Base-by-base conservation (phyloP, 2,329 filamentous ascomycete genomes). In the Cordyceps javanica region DNA sequence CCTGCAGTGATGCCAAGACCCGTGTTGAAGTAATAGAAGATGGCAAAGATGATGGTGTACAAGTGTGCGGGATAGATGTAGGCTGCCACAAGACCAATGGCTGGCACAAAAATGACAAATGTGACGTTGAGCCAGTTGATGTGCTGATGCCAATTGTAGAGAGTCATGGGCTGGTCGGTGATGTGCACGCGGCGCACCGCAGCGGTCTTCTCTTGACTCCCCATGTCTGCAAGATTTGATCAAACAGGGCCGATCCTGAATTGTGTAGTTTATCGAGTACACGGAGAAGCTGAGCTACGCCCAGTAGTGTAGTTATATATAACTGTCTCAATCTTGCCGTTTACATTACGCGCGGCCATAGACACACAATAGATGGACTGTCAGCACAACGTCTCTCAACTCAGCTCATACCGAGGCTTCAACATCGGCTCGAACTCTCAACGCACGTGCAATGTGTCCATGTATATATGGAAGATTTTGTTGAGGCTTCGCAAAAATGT, bases 41-140 rank as follows among this genome's bases (percentile, higher is more conserved):
- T 73, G n/a, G 89, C 76, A 75, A 83, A 91, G 63, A 88, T 66
- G 57, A 82, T 78, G 3, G 88, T 91, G 74, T 88, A 82, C 63
- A 76, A 70, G 55, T 82, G 75, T 26, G 90, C 72, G 50, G 89
- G 52, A 5, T 59, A 87, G 86, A 87, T 96, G 74, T 89, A 85
- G 48, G 91, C 81, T 55, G 84, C 80, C 64, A 94, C 73, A 68
- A 87, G 81, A 61, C 91, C 91, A 57, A 82, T 77, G 45, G 92
- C 60, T 38, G 91, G 91, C 44, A 96, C 81, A 64, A 87, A 79
- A 62, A 95, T 73, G 70, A 96, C 92, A 70, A 96, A 82, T 61
- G 80, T 82, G 61, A 90, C 86, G 73, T 95, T 96, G 64, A 96
- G 81, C 91, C 91, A 96, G 81, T 96, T 91, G 78, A 96, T 82